Conservation (phyloP, 352 stramenopile species). For the Pythium graminicola region DNA sequence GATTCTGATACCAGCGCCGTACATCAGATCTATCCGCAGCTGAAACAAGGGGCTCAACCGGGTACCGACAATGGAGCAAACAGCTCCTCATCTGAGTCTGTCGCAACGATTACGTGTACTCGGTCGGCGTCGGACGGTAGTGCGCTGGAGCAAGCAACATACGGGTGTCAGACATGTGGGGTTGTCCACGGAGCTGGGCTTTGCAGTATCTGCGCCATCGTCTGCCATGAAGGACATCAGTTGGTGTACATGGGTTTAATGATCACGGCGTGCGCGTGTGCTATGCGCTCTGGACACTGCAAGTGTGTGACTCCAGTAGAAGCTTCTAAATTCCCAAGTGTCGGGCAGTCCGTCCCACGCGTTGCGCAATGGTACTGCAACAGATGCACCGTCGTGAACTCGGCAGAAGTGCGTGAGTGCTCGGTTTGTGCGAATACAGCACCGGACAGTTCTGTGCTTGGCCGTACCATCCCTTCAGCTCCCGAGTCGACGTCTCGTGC, state of each 20-base stretch:
- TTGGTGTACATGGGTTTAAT: slow-evolving; percentile 65
- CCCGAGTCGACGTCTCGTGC: slow-evolving; percentile 42
- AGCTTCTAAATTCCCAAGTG: slow-evolving; percentile 30
- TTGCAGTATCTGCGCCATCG: slow-evolving; percentile 56
- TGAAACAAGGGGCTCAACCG: slow-evolving; percentile 1
- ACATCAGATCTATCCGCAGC: slow-evolving; percentile 8
- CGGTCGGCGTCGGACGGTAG: slow-evolving; percentile 72
- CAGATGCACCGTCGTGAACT: slow-evolving; percentile 81
- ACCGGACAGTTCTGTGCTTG: slow-evolving; percentile 14
- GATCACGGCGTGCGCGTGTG: slow-evolving; percentile 65
- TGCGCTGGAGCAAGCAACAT: slow-evolving; percentile 69
- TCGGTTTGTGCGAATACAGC: slow-evolving; percentile 54
- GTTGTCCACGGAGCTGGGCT: slow-evolving; percentile 60
- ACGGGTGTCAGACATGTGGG: slow-evolving; percentile 77
- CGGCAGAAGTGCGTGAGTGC: slow-evolving; percentile 40
- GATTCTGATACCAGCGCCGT: background rate
- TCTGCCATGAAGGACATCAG: slow-evolving; percentile 81
- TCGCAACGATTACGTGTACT: slow-evolving; percentile 39
- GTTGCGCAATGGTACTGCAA: slow-evolving; percentile 64
- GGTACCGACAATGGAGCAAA: background rate
- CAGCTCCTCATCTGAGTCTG: background rate
- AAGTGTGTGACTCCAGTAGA: slow-evolving; percentile 38
- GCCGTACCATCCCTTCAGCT: slow-evolving; percentile 14
- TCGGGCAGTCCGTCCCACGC: slow-evolving; percentile 32
- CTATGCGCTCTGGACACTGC: slow-evolving; percentile 49